These are phyloP conservation scores for Chaetoceros muelleri DNA, from an alignment of 108 stramenopile genomes.

Conservation along the genomic window DNA sequence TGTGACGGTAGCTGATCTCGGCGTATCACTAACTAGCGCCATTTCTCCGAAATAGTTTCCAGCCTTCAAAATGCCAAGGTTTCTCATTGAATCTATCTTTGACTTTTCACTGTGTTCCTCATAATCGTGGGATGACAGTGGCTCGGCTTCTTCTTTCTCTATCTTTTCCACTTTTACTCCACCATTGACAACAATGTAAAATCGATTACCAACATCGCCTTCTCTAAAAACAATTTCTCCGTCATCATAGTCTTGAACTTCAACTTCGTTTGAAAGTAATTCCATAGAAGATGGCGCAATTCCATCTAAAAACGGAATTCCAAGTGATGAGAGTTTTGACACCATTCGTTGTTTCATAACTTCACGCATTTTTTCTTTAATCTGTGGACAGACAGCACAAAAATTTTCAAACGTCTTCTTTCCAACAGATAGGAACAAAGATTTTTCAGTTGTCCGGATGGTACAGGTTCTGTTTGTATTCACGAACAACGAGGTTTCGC, in stretches of 20 bases:
- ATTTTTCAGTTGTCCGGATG: conserved; percentile 29
- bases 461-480: conserved; percentile 41
- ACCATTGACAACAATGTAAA: conserved; percentile 42
- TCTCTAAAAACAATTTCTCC: conserved; percentile 24
- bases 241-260: conserved; percentile 10
- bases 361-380: conserved; percentile 19
- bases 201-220: conserved; percentile 33
- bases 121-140: no score
- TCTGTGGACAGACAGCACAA: conserved; percentile 23
- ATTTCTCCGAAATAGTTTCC: conserved; percentile 85
- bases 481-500: conserved; percentile 46
- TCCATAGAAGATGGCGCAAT: conserved; percentile 17
- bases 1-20: conserved; percentile 30
- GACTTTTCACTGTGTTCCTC: not conserved
- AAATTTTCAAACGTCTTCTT: conserved; percentile 34
- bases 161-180: conserved; percentile 23
- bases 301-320: conserved; percentile 35
- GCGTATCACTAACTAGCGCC: conserved; percentile 50
- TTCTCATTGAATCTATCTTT: no score
- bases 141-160: not conserved
- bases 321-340: conserved; percentile 28
- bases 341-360: conserved; percentile 40
- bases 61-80: conserved; percentile 65
- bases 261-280: conserved; percentile 23
- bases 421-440: conserved; percentile 32